phyloP scores from a whole-genome alignment of 2,329 filamentous ascomycete species.

The Aureobasidium sp. region DNA sequence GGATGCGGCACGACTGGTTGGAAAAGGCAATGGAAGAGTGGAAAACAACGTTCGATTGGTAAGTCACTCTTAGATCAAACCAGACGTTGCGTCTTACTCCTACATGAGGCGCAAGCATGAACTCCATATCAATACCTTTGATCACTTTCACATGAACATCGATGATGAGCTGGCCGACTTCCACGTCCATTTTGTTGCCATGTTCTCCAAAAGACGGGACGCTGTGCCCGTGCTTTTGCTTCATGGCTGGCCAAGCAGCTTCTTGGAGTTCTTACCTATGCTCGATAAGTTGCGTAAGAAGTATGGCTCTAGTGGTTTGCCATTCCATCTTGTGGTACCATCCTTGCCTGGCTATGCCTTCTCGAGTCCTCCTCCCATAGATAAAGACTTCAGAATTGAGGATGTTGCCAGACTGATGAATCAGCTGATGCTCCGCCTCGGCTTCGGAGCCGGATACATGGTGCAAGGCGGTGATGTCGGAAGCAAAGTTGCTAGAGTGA shows the following conservation, averaged over 20 bases:
- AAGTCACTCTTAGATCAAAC: background rate
- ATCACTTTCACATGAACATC: conserved; percentile 38
- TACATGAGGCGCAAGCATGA: background rate
- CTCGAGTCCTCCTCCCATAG: conserved; percentile 40
- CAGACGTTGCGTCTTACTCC: background rate
- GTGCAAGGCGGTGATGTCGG: conserved; percentile 52
- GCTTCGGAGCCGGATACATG: conserved; percentile 45
- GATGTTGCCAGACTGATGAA: conserved; percentile 41
- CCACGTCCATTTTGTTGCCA: conserved; percentile 44
- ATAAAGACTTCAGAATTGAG: conserved; percentile 35
- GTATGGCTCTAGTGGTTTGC: conserved; percentile 41
- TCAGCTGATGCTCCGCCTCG: conserved; percentile 45
- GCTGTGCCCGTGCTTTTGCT: conserved; percentile 45
- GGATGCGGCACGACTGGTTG: background rate
- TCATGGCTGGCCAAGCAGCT: conserved; percentile 48
- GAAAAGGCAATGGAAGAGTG: background rate
- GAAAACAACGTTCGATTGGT: background rate
- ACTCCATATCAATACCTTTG: background rate
- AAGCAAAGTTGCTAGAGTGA: conserved; percentile 34
- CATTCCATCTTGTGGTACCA: conserved; percentile 50
- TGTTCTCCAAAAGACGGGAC: conserved; percentile 44
- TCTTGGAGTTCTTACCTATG: conserved; percentile 49
- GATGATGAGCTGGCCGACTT: conserved; percentile 31
- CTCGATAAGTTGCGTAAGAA: conserved; percentile 39
- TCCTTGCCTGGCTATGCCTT: conserved; percentile 48